These are phyloP conservation scores for Ogataea haglerorum DNA, from an alignment of 805 yeast genomes.

Conservation along the genomic window DNA sequence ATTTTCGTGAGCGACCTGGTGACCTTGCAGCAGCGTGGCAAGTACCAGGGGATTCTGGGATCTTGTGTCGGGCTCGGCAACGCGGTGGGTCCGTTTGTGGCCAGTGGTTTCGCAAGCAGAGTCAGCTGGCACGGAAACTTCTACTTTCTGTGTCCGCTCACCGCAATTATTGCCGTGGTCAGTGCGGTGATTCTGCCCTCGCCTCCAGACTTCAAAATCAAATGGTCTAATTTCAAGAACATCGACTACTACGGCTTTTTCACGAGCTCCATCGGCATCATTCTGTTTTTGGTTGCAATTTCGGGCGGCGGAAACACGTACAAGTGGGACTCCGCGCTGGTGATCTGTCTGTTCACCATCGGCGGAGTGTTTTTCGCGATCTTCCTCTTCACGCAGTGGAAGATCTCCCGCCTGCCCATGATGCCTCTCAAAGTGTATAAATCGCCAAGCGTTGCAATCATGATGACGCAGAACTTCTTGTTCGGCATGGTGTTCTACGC, in stretches of 20 bases:
- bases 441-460: constrained; percentile 33
- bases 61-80: constrained; percentile 49
- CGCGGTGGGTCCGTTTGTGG: constrained; percentile 53
- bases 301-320: constrained; percentile 61
- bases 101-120: constrained; percentile 45
- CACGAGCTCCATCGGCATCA: constrained; percentile 44
- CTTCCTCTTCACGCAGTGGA: constrained; percentile 51
- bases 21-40: constrained; percentile 50
- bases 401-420: constrained; percentile 49
- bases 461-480: constrained; percentile 39
- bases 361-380: constrained; percentile 40
- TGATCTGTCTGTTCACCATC: constrained; percentile 39
- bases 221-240: constrained; percentile 38
- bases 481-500: constrained; percentile 50
- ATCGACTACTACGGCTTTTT: constrained; percentile 55
- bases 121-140: constrained; percentile 52
- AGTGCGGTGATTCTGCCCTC: constrained; percentile 35
- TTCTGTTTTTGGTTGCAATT: constrained; percentile 51
- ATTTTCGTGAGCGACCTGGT: constrained; percentile 53
- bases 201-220: constrained; percentile 31
- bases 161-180: constrained; percentile 31
- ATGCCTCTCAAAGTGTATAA: constrained; percentile 47
- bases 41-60: constrained; percentile 55
- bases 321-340: constrained; percentile 48
- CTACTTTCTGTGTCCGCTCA: constrained; percentile 44